Evolutionary conservation across 371 early-diverging fungal genomes (phyloP), one percentile per base, ranked within the genome.

Genomic region (Rhizopus delemar): DNA sequence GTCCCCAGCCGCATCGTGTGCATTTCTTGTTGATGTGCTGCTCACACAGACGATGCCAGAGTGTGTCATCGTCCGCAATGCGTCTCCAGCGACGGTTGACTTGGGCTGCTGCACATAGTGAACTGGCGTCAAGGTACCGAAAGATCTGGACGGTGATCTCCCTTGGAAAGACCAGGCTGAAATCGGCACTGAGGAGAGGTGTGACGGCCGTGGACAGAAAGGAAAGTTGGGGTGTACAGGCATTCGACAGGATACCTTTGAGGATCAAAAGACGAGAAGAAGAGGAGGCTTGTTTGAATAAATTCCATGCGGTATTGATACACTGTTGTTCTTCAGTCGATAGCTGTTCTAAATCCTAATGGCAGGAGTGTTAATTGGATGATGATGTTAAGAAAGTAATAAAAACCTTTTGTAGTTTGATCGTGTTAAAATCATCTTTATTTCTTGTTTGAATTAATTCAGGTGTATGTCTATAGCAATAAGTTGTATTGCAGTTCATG

Each of bases 11-110:
- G 68, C 98, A 97, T 60, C 91, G 95, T 31, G 82, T 80, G 62
- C 98, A 97, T 66, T 94, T 92, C 59, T 90, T 91, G 71, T 95
- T 95, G 61, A 97, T 97, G 57, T 97, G 98, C 73, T 96, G 97
- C 33, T 88, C 90, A 59, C 98, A 97, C 91, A 97, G 92, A 13
- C 92, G 82, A 53, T 95, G 92, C 98, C 98, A 97, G 8, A 97
- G 72, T 0, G 83, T 70, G 62, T 97, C 94, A 59, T 94, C 93
- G 59, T 97, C 92, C 0, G 96, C 92, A 28, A 94, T 61, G 3
- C 58, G 62, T 16, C 82, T 83, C 98, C 98, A 97, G 4, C 72
- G 65, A 33, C 74, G 77, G 38, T 82, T 90, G 29, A 94, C 95
- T 69, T 93, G 93, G 4, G 94, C 90, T 13, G 94, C 92, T 46